These are phyloP conservation scores for Nemania sp. DNA, from an alignment of 2,329 filamentous ascomycete species.

Conservation along the genomic window DNA sequence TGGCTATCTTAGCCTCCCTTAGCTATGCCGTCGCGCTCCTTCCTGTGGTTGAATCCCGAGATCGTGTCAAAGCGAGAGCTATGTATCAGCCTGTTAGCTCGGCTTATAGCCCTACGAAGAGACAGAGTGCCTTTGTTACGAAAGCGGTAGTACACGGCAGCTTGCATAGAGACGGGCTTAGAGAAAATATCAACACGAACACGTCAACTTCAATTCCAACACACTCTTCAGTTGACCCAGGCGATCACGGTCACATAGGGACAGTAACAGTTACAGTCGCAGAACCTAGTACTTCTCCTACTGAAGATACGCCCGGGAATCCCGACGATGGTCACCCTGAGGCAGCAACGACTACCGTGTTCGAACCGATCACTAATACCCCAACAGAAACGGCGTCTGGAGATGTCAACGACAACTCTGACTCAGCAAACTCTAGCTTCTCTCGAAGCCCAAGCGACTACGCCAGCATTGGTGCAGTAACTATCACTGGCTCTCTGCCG, in stretches of 20 bases:
- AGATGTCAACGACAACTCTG: background rate
- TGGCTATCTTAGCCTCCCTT: constrained; percentile 5
- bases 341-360: background rate
- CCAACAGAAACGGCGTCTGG: background rate
- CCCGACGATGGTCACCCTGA: background rate
- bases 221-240: background rate
- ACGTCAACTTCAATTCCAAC: background rate
- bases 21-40: constrained; percentile 11
- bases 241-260: background rate
- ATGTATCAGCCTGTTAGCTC: no score
- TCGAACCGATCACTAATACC: background rate
- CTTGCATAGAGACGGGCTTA: background rate
- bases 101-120: no score
- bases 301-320: no score
- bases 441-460: background rate
- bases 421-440: background rate
- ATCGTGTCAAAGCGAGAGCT: constrained; percentile 1
- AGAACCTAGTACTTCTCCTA: no score
- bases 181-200: background rate
- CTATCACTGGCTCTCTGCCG: background rate
- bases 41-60: background rate
- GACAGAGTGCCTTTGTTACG: no score
- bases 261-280: background rate
- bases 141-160: no score
- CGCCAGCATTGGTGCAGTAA: background rate